Percentiles rank a stretch among this genome's conserved stretches.
These are phyloP conservation scores for Chrysanthemum makinoi DNA, from an alignment of 129 eudicot species.

Conservation along the genomic window DNA sequence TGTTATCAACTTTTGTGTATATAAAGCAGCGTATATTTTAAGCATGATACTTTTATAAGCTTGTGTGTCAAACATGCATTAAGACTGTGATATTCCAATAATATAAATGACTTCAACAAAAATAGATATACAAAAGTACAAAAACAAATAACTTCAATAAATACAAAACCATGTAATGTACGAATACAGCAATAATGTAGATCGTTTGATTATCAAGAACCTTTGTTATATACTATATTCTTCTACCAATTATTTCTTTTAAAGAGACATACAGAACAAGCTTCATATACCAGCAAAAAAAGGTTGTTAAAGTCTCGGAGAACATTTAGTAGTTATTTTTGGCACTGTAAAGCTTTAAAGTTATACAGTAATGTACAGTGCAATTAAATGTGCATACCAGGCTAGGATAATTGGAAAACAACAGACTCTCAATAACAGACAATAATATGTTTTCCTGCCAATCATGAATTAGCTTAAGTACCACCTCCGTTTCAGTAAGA, in stretches of 20 bases:
- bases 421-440: constrained; percentile 50
- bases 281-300: not conserved
- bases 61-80: no score
- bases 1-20: no score
- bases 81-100: no score
- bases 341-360: not conserved
- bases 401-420: constrained; percentile 60
- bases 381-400: constrained; percentile 49
- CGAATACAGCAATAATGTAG: no score
- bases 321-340: not conserved
- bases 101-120: no score
- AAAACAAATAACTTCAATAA: no score
- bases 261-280: not conserved
- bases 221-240: not conserved
- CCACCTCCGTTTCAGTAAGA: constrained; percentile 39
- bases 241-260: not conserved
- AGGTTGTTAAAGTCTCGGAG: not conserved
- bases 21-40: no score
- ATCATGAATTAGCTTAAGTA: constrained; percentile 56
- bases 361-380: not conserved
- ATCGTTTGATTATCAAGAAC: no score
- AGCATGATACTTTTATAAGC: no score
- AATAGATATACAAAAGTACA: no score
- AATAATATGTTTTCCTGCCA: constrained; percentile 71
- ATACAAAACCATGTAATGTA: no score